These are phyloP conservation scores for Russula brevipes DNA, from an alignment of 768 basidiomycete genomes.

Conservation along the genomic window DNA sequence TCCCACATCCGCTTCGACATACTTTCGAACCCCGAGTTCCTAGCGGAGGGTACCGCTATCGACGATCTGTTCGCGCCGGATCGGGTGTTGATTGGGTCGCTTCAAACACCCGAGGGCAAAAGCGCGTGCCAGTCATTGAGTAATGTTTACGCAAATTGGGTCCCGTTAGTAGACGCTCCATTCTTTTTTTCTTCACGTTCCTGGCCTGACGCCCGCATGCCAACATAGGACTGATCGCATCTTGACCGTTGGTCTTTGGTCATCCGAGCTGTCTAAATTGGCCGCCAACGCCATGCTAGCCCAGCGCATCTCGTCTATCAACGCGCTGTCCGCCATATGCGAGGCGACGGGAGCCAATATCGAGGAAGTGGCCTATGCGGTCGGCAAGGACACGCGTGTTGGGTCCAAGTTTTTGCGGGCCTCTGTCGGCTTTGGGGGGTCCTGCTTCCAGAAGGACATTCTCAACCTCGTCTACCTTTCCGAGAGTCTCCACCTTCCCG, in stretches of 20 bases:
- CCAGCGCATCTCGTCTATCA: constrained; percentile 97
- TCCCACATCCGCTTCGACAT: constrained; percentile 91
- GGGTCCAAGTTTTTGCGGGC: constrained; percentile 95
- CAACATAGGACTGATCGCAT: constrained; percentile 61
- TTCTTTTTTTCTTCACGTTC: not conserved
- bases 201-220: not conserved
- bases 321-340: constrained; percentile 96
- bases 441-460: constrained; percentile 99
- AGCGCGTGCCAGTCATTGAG: constrained; percentile 71
- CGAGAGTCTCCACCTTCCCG: constrained; percentile 90
- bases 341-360: constrained; percentile 99
- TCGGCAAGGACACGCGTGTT: constrained; percentile 88
- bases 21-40: constrained; percentile 98
- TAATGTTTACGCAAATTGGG: constrained; percentile 94
- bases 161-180: constrained; percentile 56
- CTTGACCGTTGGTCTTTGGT: constrained; percentile 96
- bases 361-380: constrained; percentile 92
- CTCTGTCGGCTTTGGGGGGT: constrained; percentile 94
- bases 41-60: constrained; percentile 98
- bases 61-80: constrained; percentile 83
- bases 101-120: constrained; percentile 82
- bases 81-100: constrained; percentile 94
- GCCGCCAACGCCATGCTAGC: constrained; percentile 99
- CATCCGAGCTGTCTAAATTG: constrained; percentile 95
- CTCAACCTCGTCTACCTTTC: constrained; percentile 97